phyloP scores from a whole-genome alignment of 2,329 filamentous ascomycete species.

The Didymella pinodella region DNA sequence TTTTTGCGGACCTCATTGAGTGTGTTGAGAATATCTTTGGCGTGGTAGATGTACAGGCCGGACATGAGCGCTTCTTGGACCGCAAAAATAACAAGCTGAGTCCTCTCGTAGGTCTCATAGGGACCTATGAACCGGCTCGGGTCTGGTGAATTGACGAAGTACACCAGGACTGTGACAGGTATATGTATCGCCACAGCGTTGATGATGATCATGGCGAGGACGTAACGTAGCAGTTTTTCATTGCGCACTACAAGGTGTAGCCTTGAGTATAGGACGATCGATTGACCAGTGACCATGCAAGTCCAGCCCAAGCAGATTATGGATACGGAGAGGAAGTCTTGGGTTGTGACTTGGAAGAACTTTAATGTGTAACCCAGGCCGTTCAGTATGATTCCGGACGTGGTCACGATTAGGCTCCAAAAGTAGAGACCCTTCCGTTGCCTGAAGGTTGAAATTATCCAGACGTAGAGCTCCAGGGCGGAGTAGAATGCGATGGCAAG shows the following conservation, averaged over 20 bases:
- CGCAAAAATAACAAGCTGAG: neutral
- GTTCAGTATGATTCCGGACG: neutral
- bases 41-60: neutral
- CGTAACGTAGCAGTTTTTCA: neutral
- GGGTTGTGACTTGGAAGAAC: neutral
- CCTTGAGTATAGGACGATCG: neutral
- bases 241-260: neutral
- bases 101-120: neutral
- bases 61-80: neutral
- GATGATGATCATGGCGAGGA: neutral
- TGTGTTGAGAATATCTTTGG: neutral
- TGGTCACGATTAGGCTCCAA: neutral
- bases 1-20: neutral
- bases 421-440: neutral
- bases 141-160: neutral
- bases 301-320: neutral
- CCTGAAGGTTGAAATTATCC: neutral
- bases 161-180: neutral
- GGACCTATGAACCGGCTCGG: neutral
- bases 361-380: neutral
- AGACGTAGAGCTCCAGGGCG: neutral
- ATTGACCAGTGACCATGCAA: conserved; percentile 1
- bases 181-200: neutral
- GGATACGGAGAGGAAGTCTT: neutral
- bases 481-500: neutral